Conservation (phyloP, 176 grass and related monocot genomes). For the Oryza rufipogon region DNA sequence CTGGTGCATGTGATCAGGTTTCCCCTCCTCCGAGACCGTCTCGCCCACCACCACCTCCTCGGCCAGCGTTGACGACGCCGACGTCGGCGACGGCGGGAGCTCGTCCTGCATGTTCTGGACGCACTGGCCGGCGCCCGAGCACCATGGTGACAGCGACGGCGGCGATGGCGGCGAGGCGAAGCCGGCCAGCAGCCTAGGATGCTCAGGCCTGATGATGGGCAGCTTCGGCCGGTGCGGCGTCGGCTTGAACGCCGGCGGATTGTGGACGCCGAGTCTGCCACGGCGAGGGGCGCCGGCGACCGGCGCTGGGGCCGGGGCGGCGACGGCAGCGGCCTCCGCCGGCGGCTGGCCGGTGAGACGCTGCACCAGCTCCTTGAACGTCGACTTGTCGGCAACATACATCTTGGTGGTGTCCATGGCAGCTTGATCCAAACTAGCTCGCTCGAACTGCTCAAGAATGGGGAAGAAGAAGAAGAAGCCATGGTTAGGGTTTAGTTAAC, state of each 20-base stretch:
- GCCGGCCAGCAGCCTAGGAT: not conserved
- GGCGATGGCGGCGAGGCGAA: not conserved
- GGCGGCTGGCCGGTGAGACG: constrained; percentile 36
- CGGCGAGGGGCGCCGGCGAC: not conserved
- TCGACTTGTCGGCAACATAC: not conserved
- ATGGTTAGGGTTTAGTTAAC: not conserved
- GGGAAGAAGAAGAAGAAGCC: not conserved
- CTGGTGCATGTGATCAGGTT: not conserved
- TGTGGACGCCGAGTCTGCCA: not conserved
- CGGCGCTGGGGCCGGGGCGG: too few relatives aligned
- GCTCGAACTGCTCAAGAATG: not conserved
- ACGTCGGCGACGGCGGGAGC: not conserved
- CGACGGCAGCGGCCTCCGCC: not conserved
- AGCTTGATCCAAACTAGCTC: too few relatives aligned
- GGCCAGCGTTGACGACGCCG: not conserved
- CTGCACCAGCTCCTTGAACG: constrained; percentile 50
- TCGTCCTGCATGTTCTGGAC: not conserved
- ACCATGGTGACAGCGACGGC: not conserved
- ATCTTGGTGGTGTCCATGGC: constrained; percentile 7
- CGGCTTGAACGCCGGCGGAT: not conserved
- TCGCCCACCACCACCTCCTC: not conserved
- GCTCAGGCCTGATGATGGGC: not conserved
- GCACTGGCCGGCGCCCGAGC: not conserved
- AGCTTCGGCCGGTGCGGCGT: not conserved
- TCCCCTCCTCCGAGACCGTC: not conserved